Conservation (phyloP, 768 basidiomycete species). For the Vishniacozyma victoriae region DNA sequence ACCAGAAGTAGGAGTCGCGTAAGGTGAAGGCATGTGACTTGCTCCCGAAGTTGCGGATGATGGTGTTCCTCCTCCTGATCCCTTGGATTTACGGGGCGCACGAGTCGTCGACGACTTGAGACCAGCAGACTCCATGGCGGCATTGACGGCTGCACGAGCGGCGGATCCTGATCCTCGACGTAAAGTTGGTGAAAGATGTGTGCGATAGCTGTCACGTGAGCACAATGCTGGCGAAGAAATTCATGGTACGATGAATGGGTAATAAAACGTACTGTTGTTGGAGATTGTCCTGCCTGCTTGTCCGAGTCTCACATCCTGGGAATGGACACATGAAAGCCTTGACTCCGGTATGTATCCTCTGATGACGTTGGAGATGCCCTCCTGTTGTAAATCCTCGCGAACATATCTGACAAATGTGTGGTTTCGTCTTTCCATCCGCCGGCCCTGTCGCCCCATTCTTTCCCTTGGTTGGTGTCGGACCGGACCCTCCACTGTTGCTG, state of each 20-base stretch:
- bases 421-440: slow-evolving; percentile 42
- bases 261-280: slow-evolving; percentile 56
- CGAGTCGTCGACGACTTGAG: slow-evolving; percentile 31
- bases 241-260: not conserved
- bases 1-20: slow-evolving; percentile 25
- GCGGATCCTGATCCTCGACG: slow-evolving; percentile 36
- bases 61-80: slow-evolving; percentile 26
- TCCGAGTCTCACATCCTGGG: slow-evolving; percentile 88
- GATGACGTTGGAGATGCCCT: slow-evolving; percentile 80
- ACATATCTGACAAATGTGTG: slow-evolving; percentile 66
- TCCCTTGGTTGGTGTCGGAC: slow-evolving; percentile 22
- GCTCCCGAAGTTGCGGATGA: slow-evolving; percentile 27
- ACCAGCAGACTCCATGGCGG: slow-evolving; percentile 43
- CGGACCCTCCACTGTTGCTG: slow-evolving; percentile 2
- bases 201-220: slow-evolving; percentile 31
- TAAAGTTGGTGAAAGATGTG: slow-evolving; percentile 38
- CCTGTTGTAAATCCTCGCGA: slow-evolving; percentile 76
- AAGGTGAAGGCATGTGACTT: slow-evolving; percentile 32
- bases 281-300: slow-evolving; percentile 83
- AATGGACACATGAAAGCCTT: slow-evolving; percentile 89
- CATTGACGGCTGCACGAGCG: slow-evolving; percentile 35
- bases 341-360: slow-evolving; percentile 86
- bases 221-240: not conserved
- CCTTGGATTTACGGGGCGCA: slow-evolving; percentile 35
- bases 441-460: slow-evolving; percentile 42